Evolutionary conservation across 768 basidiomycete species (phyloP).

Genomic region (Austroboletus festivus): DNA sequence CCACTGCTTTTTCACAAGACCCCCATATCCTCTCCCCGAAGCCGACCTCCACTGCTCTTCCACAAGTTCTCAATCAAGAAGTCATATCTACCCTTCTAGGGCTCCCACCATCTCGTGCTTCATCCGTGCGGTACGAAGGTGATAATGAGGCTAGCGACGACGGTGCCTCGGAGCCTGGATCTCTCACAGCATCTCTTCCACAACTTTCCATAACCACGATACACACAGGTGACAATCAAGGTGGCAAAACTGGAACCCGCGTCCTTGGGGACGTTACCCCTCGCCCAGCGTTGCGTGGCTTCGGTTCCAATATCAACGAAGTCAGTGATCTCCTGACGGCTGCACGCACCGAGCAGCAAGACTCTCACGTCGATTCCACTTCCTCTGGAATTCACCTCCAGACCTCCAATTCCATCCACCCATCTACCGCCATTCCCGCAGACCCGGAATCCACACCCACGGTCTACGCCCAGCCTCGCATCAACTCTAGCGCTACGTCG

Average conservation of each 20-base stretch:
- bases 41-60: slow-evolving; percentile 48
- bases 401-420: not conserved
- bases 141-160: slow-evolving; percentile 48
- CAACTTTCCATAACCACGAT: slow-evolving; percentile 27
- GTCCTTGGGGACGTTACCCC: slow-evolving; percentile 59
- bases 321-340: slow-evolving; percentile 29
- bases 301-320: slow-evolving; percentile 32
- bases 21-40: slow-evolving; percentile 53
- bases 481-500: slow-evolving; percentile 4
- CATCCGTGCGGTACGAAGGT: slow-evolving; percentile 49
- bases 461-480: slow-evolving; percentile 13
- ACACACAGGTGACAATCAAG: slow-evolving; percentile 14
- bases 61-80: slow-evolving; percentile 69
- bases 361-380: slow-evolving; percentile 2
- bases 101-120: slow-evolving; percentile 39
- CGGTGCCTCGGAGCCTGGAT: slow-evolving; percentile 36
- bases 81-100: slow-evolving; percentile 67
- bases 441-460: slow-evolving; percentile 10
- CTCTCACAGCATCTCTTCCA: slow-evolving; percentile 41
- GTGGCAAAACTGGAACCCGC: slow-evolving; percentile 14
- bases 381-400: slow-evolving; percentile 7
- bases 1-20: slow-evolving; percentile 24
- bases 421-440: not conserved
- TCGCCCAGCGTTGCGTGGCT: slow-evolving; percentile 41
- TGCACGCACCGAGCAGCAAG: slow-evolving; percentile 21